Evolutionary conservation across 345 rosid species (phyloP), one percentile per base, ranked within the genome.

Genomic region (Gossypium rotundifolium): DNA sequence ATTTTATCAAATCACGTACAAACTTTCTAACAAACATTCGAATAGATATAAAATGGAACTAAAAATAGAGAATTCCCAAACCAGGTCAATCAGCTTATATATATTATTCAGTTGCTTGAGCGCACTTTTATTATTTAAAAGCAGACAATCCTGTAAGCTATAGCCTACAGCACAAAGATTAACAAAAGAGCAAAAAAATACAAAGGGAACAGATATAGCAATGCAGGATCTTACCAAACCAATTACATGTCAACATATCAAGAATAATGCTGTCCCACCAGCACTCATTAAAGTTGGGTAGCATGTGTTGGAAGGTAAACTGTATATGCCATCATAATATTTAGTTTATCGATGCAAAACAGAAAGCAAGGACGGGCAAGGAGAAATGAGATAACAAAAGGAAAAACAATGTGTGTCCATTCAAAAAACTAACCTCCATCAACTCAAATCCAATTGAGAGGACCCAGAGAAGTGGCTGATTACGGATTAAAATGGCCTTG

Each of bases 181-280:
- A 12, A 25, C 40, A 49, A n/a, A 40, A 38, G 75, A 58, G 25
- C 55, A 63, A 71, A 40, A 68, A 38, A 29, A 54, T 22, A 14
- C 9, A 71, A 61, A 45, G 57, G 71, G 33, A 71, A 52, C 45
- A 11, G 17, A 69, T 49, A 49, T 49, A 40, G 20, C 17, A 44
- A 6, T 57, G 14, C 29, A 74, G 75, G 72, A 83, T 70, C 97
- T 86, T 82, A 96, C 99, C 98, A 84, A 96, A 96, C 97, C 98
- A 93, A 83, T 96, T 96, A 91, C 99, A 96, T 71, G 91, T 90
- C 81, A 93, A 75, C 75, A 96, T 96, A 80, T 96, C 98, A 70
- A 96, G 96, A 86, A 96, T 75, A 80, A 96, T 90, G 85, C 99
- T 91, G 83, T 96, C 99, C 98, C 99, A 96, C 99, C 99, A 96